Conservation (phyloP, 495 filamentous ascomycete genomes). For the Aspergillus heteromorphus region DNA sequence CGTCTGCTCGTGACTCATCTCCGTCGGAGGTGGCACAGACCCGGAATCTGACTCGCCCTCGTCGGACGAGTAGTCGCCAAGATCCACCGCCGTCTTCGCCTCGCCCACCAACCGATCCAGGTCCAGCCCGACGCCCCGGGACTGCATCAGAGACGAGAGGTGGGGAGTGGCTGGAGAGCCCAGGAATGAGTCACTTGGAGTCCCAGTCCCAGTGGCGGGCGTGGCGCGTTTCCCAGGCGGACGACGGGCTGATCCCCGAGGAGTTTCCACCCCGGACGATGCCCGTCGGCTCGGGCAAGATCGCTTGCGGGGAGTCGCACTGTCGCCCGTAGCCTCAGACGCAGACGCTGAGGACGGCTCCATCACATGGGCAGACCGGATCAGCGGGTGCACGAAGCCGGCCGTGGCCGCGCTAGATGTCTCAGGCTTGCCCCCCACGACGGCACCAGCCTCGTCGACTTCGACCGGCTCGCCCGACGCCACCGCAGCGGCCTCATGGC, state of each 20-base stretch:
- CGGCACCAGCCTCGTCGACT: constrained; percentile 52
- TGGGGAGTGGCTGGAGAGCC: constrained; percentile 68
- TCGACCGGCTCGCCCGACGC: constrained; percentile 81
- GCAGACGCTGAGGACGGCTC: constrained; percentile 46
- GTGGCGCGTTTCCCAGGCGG: constrained; percentile 8
- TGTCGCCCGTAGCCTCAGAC: constrained; percentile 33
- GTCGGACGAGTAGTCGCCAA: constrained; percentile 23
- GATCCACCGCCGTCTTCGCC: constrained; percentile 24
- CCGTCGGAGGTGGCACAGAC: constrained; percentile 4
- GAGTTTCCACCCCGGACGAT: constrained; percentile 26
- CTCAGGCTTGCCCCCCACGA: constrained; percentile 49
- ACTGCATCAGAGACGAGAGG: constrained; percentile 65
- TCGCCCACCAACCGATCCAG: constrained; percentile 47
- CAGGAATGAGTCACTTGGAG: constrained; percentile 20
- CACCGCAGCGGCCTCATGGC: constrained; percentile 89
- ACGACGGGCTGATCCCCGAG: constrained; percentile 17
- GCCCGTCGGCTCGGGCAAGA: constrained; percentile 11
- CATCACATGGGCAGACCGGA: constrained; percentile 54
- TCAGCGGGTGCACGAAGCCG: constrained; percentile 65
- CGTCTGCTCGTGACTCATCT: constrained; percentile 11
- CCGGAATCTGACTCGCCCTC: constrained; percentile 28
- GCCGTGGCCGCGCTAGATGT: constrained; percentile 26
- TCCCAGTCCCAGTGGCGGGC: constrained; percentile 3
- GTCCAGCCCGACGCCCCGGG: constrained; percentile 58
- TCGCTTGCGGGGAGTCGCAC: constrained; percentile 21